Evolutionary conservation across 768 basidiomycete genomes (phyloP).

Genomic region (Trametes sanguinea): DNA sequence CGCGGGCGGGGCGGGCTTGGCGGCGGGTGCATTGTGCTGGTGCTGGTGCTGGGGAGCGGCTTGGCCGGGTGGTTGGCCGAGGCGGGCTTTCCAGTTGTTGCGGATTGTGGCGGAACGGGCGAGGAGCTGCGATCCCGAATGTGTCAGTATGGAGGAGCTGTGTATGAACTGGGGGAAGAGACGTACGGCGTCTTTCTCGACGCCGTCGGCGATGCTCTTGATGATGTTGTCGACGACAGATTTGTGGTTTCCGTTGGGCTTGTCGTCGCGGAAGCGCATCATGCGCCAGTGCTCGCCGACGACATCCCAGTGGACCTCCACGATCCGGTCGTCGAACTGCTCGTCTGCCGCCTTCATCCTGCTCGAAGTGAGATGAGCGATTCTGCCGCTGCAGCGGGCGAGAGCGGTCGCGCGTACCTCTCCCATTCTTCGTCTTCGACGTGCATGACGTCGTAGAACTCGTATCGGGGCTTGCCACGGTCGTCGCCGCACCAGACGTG

Average conservation of each 20-base stretch:
- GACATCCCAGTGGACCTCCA: slow-evolving; percentile 92
- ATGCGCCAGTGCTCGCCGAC: slow-evolving; percentile 72
- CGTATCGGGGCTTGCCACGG: slow-evolving; percentile 59
- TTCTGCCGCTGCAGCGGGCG: background rate
- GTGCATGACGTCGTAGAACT: slow-evolving; percentile 82
- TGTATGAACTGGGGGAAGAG: background rate
- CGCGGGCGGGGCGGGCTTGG: slow-evolving; percentile 12
- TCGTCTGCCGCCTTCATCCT: slow-evolving; percentile 85
- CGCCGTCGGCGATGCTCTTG: slow-evolving; percentile 89
- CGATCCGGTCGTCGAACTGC: slow-evolving; percentile 90
- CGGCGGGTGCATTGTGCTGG: slow-evolving; percentile 22
- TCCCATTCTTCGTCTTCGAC: slow-evolving; percentile 95
- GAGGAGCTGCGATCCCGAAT: slow-evolving; percentile 55
- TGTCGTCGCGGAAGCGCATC: slow-evolving; percentile 95
- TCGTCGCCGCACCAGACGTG: slow-evolving; percentile 81
- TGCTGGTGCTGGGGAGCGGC: background rate
- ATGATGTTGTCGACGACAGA: slow-evolving; percentile 87
- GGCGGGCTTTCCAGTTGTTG: slow-evolving; percentile 73
- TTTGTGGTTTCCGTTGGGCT: slow-evolving; percentile 87
- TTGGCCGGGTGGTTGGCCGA: slow-evolving; percentile 34
- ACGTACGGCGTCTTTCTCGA: slow-evolving; percentile 79
- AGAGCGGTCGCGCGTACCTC: slow-evolving; percentile 51
- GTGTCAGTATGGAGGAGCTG: background rate
- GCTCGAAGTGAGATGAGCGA: background rate
- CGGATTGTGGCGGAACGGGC: slow-evolving; percentile 64